phyloP scores from a whole-genome alignment of 441 rosid species.

The Biscutella auriculata region DNA sequence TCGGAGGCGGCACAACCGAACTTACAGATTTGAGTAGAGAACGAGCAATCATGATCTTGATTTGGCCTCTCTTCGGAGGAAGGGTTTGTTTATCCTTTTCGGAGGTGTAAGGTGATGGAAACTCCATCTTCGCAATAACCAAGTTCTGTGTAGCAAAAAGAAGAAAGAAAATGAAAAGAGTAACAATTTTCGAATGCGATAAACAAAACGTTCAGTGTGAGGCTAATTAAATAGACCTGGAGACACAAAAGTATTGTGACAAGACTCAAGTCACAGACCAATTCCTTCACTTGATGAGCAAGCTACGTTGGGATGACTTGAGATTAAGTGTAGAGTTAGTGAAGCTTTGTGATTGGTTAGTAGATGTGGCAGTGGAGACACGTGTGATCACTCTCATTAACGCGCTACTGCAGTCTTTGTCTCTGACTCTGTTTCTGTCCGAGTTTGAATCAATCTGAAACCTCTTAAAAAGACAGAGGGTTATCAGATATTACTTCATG shows the following conservation, averaged over 20 bases:
- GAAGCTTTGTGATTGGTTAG: background rate
- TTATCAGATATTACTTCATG: too few relatives aligned
- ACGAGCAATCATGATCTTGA: slow-evolving; percentile 10
- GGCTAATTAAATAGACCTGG: too few relatives aligned
- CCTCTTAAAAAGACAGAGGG: background rate
- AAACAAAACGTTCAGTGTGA: too few relatives aligned
- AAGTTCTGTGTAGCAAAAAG: background rate
- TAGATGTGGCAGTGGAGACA: background rate
- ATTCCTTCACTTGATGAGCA: background rate
- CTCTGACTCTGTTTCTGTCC: background rate
- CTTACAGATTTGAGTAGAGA: background rate
- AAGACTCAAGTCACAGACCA: background rate
- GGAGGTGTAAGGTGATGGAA: background rate
- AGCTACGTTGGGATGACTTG: background rate
- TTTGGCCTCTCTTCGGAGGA: slow-evolving; percentile 15
- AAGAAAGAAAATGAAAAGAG: background rate
- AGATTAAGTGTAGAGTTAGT: background rate
- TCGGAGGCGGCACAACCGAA: background rate
- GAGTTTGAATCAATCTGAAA: background rate
- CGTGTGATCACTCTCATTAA: background rate
- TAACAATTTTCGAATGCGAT: too few relatives aligned
- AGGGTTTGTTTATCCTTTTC: background rate
- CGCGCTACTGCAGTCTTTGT: background rate
- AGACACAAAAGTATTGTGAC: background rate
- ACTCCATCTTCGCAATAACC: background rate